Evolutionary conservation across 345 rosid genomes (phyloP).

Genomic region (Jatropha curcas): DNA sequence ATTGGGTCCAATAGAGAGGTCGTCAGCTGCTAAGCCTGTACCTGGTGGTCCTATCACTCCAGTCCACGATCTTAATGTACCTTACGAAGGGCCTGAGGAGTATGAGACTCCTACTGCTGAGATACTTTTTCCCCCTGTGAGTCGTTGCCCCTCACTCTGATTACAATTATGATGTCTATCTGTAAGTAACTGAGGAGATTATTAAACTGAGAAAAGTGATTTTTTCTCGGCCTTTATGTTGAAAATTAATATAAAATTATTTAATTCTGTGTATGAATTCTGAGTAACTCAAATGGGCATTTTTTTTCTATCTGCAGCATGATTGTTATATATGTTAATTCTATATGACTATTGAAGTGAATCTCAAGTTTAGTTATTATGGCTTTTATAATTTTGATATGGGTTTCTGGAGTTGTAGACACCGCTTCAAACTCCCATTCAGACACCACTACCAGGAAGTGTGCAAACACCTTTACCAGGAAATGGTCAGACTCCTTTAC

Average conservation of each 20-base stretch:
- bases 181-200: background rate
- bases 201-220: no score
- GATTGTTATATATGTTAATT: background rate
- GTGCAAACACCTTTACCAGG: slow-evolving; percentile 83
- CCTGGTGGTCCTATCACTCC: slow-evolving; percentile 68
- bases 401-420: slow-evolving; percentile 50
- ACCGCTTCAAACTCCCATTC: slow-evolving; percentile 79
- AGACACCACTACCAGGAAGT: slow-evolving; percentile 69
- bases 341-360: slow-evolving; percentile 7
- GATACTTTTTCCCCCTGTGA: slow-evolving; percentile 90
- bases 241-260: background rate
- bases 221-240: background rate
- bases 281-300: background rate
- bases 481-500: slow-evolving; percentile 77
- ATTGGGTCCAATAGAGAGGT: slow-evolving; percentile 68
- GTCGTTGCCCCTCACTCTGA: slow-evolving; percentile 12
- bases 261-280: background rate
- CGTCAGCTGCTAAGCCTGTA: slow-evolving; percentile 50
- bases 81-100: slow-evolving; percentile 91
- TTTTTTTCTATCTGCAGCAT: background rate
- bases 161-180: background rate
- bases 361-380: background rate
- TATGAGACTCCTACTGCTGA: slow-evolving; percentile 98
- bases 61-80: slow-evolving; percentile 93
- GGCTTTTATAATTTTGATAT: background rate